These are phyloP conservation scores for Yamadazyma jaroonii DNA, from an alignment of 1,139 yeast species.

Conservation along the genomic window DNA sequence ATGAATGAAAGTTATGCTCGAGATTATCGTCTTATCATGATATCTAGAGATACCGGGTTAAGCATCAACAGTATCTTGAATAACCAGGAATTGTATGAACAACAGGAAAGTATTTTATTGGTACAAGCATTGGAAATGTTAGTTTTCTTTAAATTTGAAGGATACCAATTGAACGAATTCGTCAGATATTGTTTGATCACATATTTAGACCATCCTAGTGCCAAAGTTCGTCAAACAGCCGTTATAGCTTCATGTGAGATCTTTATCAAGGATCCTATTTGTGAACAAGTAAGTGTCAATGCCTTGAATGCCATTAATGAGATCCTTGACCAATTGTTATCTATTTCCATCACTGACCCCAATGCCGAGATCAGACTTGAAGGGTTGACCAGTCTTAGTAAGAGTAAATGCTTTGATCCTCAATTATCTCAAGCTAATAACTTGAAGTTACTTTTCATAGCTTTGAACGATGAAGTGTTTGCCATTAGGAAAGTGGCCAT, in stretches of 20 bases:
- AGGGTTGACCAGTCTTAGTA: conserved; percentile 62
- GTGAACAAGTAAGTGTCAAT: conserved; percentile 80
- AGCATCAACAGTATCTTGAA: conserved; percentile 36
- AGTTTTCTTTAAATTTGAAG: conserved; percentile 69
- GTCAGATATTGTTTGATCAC: conserved; percentile 79
- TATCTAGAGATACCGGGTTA: conserved; percentile 60
- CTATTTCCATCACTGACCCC: conserved; percentile 90
- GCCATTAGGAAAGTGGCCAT: conserved; percentile 80
- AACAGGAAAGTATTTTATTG: conserved; percentile 51
- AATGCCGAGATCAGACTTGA: conserved; percentile 78
- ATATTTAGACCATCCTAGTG: conserved; percentile 76
- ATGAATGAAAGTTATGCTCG: conserved; percentile 69
- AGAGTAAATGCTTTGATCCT: conserved; percentile 75
- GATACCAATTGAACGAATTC: conserved; percentile 78
- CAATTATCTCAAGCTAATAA: conserved; percentile 94
- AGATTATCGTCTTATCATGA: conserved; percentile 73
- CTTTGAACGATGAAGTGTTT: conserved; percentile 88
- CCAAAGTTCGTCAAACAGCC: conserved; percentile 80
- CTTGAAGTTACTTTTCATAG: conserved; percentile 79
- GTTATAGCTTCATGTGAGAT: conserved; percentile 80
- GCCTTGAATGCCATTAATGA: conserved; percentile 83
- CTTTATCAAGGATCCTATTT: conserved; percentile 79
- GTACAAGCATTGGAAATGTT: conserved; percentile 73
- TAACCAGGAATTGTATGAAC: conserved; percentile 39
- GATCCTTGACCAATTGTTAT: conserved; percentile 74